A percentile compares a stretch with the other conserved stretches of the same genome.
phyloP scores from a whole-genome alignment of 768 basidiomycete genomes.

The Boletus bicolor region DNA sequence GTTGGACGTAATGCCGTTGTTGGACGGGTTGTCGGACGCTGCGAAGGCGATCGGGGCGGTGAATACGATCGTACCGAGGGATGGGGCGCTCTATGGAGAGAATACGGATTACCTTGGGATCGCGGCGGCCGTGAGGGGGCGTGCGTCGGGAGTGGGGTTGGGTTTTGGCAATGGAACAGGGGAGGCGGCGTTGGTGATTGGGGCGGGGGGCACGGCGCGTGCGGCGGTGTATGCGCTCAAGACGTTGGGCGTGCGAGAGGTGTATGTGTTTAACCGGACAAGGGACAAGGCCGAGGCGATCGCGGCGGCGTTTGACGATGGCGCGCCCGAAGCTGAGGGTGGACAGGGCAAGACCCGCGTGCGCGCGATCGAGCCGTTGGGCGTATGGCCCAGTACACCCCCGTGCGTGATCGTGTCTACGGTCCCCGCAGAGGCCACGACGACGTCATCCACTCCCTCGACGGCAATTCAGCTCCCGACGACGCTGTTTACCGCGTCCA shows the following conservation, averaged over 20 bases:
- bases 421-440: conserved; percentile 70
- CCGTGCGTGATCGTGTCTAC: conserved; percentile 85
- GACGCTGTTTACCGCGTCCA: conserved; percentile 56
- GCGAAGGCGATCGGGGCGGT: conserved; percentile 90
- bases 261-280: conserved; percentile 91
- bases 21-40: conserved; percentile 76
- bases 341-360: conserved; percentile 40
- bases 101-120: conserved; percentile 98
- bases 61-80: conserved; percentile 72
- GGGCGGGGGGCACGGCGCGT: conserved; percentile 92
- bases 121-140: conserved; percentile 47
- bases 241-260: conserved; percentile 57
- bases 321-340: background rate
- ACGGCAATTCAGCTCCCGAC: conserved; percentile 49
- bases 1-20: conserved; percentile 78
- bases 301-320: conserved; percentile 54
- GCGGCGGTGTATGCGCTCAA: conserved; percentile 91
- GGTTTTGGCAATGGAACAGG: background rate
- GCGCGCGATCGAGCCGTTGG: conserved; percentile 56
- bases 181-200: conserved; percentile 74
- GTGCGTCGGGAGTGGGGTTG: conserved; percentile 33
- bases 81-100: conserved; percentile 69
- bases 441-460: conserved; percentile 20
- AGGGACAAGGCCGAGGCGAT: conserved; percentile 67
- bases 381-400: conserved; percentile 46